Evolutionary conservation across 345 rosid species (phyloP).

Genomic region (Eucalyptus shirleyi): DNA sequence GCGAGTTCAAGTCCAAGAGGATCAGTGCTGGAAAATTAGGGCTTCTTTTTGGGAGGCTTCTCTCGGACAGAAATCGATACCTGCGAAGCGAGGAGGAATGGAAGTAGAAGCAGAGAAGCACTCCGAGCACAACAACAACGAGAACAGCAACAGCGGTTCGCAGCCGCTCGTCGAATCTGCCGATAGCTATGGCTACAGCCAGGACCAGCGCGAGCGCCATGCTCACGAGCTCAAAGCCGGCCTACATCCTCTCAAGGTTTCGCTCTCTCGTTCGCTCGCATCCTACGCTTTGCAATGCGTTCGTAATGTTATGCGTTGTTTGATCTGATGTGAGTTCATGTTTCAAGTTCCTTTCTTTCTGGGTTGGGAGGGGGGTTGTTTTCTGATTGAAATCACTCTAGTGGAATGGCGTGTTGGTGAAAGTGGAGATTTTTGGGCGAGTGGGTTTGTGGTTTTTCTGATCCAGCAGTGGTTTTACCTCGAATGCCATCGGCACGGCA

Average conservation of each 20-base stretch:
- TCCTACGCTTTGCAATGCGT: not conserved
- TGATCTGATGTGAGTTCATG: not conserved
- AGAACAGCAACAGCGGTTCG: not conserved
- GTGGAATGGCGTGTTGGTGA: not conserved
- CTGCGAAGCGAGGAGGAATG: conserved; percentile 10
- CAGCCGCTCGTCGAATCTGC: not conserved
- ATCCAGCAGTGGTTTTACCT: not conserved
- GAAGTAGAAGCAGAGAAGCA: conserved; percentile 52
- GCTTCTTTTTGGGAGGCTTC: not conserved
- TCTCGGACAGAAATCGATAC: not conserved
- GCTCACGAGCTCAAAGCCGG: conserved; percentile 76
- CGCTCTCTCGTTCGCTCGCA: not conserved
- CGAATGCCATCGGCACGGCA: not conserved
- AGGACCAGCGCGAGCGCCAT: conserved; percentile 46
- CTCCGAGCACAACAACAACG: conserved; percentile 26
- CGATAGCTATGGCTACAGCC: not conserved
- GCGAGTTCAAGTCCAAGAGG: not conserved
- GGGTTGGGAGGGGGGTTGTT: not conserved
- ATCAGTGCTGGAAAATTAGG: not conserved
- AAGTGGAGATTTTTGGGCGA: not conserved
- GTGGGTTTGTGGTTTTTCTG: not conserved
- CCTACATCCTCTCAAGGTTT: conserved; percentile 86
- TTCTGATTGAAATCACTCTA: not conserved
- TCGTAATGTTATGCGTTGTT: not conserved
- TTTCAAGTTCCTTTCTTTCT: not conserved